phyloP scores from a whole-genome alignment of 2,329 filamentous ascomycete species.

The Neonectria faginata region DNA sequence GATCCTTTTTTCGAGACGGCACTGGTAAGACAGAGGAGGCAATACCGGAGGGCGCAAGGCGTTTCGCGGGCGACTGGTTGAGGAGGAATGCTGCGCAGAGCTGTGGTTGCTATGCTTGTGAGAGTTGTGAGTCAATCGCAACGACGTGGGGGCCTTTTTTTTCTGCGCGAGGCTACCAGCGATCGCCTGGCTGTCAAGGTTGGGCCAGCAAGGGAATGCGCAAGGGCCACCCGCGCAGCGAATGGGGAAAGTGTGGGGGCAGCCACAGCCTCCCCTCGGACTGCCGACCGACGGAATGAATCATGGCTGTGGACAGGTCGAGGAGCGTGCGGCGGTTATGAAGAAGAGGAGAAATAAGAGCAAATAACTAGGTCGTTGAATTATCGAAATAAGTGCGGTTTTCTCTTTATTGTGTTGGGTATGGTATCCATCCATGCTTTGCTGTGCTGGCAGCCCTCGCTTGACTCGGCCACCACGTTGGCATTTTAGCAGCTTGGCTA shows the following conservation, averaged over 20 bases:
- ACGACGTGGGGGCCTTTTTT: slow-evolving; percentile 41
- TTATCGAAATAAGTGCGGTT: background rate
- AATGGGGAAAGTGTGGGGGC: slow-evolving; percentile 33
- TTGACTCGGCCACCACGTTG: slow-evolving; percentile 5
- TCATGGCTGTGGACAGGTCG: background rate
- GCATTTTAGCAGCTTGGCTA: slow-evolving; percentile 2
- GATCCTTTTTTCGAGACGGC: background rate
- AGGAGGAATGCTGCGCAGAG: slow-evolving; percentile 24
- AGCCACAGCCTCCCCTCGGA: slow-evolving; percentile 37
- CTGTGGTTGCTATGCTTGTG: slow-evolving; percentile 27
- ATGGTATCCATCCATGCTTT: slow-evolving; percentile 32
- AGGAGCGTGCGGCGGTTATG: slow-evolving; percentile 9
- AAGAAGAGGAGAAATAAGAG: background rate
- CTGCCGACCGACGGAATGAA: background rate
- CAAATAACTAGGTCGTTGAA: background rate
- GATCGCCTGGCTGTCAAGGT: slow-evolving; percentile 21
- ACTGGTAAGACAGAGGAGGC: background rate
- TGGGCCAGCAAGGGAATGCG: background rate
- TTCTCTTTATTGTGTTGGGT: slow-evolving; percentile 14
- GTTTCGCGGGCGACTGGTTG: slow-evolving; percentile 33
- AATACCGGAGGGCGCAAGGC: background rate
- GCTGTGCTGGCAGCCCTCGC: slow-evolving; percentile 20
- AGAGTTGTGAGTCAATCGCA: slow-evolving; percentile 43
- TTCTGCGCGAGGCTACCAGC: slow-evolving; percentile 42
- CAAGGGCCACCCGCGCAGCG: slow-evolving; percentile 25